Percentiles rank a stretch among this genome's conserved stretches.
Conservation (phyloP, 106 monocot species). For the Phalaenopsis equestris region DNA sequence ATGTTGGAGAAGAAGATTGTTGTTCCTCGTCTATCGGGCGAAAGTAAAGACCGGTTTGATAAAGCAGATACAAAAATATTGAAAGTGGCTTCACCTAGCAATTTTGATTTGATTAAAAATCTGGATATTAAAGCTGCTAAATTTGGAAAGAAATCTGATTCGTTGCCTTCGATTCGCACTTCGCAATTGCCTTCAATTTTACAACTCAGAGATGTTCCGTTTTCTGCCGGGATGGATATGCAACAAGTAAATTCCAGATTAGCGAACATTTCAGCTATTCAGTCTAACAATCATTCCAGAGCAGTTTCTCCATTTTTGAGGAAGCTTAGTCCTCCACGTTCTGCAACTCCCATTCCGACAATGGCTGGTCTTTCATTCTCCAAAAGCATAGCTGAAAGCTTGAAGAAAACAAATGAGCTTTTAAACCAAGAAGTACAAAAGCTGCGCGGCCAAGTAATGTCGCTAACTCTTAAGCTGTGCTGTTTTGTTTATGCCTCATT, state of each 20-base stretch:
- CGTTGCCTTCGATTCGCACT: constrained; percentile 17
- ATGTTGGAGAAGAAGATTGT: constrained; percentile 25
- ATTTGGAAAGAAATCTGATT: constrained; percentile 57
- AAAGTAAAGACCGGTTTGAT: constrained; percentile 55
- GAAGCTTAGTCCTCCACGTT: constrained; percentile 54
- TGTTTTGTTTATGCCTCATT: neutral
- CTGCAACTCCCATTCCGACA: constrained; percentile 54
- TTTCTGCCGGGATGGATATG: constrained; percentile 30
- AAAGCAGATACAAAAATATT: constrained; percentile 30
- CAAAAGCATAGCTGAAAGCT: constrained; percentile 50
- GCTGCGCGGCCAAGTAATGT: constrained; percentile 61
- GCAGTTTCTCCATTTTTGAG: constrained; percentile 79
- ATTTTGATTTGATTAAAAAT: constrained; percentile 73
- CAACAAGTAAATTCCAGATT: constrained; percentile 26
- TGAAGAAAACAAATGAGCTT: constrained; percentile 76
- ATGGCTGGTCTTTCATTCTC: constrained; percentile 51
- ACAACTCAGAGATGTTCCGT: constrained; percentile 56
- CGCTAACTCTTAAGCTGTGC: neutral
- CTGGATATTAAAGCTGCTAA: constrained; percentile 74
- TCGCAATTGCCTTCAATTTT: constrained; percentile 30
- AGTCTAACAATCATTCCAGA: constrained; percentile 43
- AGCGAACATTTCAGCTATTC: constrained; percentile 27
- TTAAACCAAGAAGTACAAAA: constrained; percentile 80
- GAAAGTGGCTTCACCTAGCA: constrained; percentile 28
- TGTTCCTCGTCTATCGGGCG: constrained; percentile 41